Base-by-base conservation (phyloP, 2,329 filamentous ascomycete genomes). In the Cercospora sojina region DNA sequence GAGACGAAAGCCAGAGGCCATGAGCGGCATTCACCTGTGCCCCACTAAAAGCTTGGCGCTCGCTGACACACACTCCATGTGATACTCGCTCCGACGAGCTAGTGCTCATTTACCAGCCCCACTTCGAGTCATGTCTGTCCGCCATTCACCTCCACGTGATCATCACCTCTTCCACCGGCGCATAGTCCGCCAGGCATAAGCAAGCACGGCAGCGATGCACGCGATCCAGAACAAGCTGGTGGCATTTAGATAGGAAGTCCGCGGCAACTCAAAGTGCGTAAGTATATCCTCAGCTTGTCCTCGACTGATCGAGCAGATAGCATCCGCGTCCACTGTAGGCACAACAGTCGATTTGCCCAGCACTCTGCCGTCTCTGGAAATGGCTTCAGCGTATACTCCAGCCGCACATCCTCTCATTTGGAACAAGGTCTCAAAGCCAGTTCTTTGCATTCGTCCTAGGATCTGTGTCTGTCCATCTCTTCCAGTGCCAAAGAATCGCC, bases 401-500 rank as follows among this genome's bases (percentile, higher is more conserved):
- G 56, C 66, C 7, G 64, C 67, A 59, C 59, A 72, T 16, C 69
- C 70, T 10, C 68, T 65, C 59, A 63, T 69, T 27, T 65, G 65
- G 23, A 67, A 69, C 32, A 43, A 49, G 1, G 68, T 70, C 55
- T 70, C 68, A 20, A 70, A 70, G 3, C 66, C 68, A 12, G n/a
- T 32, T 18, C 29, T 61, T 16, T 27, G 12, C 29, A 58, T 58
- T 25, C 60, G 31, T 41, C 65, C 63, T 25, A 64, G 16, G 8
- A 62, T 32, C 2, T 5, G 12, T n/a, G 13, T 8, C 32, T 49
- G 32, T 3, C 55, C 61, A 38, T 58, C 51, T 16, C 13, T 13
- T 3, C 4, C 31, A 3, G 76, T 76, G 0, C 20, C 61, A 43
- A 58, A 64, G 63, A 80, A 77, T 1, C 73, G 72, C 77, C 78